phyloP scores from a whole-genome alignment of 208 protist species.

The Blastocrithidia nonstop region DNA sequence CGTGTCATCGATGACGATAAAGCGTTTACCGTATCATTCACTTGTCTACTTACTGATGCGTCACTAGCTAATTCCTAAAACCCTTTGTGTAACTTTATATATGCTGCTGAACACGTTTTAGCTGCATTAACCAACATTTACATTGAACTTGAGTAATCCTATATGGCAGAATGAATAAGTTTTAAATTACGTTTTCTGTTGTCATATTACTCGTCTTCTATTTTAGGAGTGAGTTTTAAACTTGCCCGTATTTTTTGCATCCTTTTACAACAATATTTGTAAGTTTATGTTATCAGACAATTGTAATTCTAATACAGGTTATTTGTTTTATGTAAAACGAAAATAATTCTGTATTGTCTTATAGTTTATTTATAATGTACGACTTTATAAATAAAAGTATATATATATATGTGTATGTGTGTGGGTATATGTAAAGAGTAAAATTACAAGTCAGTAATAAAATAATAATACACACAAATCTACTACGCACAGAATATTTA shows the following conservation, averaged over 20 bases:
- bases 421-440: neutral
- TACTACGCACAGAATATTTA: neutral
- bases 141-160: no score
- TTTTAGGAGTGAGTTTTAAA: constrained; percentile 20
- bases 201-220: constrained; percentile 25
- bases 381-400: neutral
- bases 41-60: no score
- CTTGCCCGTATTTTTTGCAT: constrained; percentile 18
- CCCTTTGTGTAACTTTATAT: no score
- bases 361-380: neutral
- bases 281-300: no score
- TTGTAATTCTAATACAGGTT: no score
- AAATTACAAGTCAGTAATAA: neutral
- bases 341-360: no score
- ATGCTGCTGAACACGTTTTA: no score
- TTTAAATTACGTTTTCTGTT: no score
- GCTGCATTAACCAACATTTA: no score
- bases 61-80: no score
- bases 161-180: no score
- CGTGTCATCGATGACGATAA: constrained; percentile 13
- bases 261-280: constrained; percentile 49
- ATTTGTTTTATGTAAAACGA: constrained; percentile 9
- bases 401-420: constrained; percentile 1
- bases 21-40: constrained; percentile 11
- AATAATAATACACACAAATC: neutral